Percentiles rank a stretch among this genome's conserved stretches.
Evolutionary conservation across 169 alveolate genomes (phyloP).

Genomic region (Cryptosporidium sp.): DNA sequence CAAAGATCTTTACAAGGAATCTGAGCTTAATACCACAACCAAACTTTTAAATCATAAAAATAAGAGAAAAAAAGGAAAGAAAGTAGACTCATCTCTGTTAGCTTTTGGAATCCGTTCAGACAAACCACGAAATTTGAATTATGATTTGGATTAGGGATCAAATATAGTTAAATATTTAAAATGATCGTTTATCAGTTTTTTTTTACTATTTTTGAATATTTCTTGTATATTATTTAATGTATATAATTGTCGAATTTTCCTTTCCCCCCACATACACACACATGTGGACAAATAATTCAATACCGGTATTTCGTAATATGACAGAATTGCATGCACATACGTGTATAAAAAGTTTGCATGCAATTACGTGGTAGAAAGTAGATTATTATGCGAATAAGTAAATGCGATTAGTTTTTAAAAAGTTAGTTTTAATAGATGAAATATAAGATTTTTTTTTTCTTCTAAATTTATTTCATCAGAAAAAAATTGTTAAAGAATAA

Average conservation of each 20-base stretch:
- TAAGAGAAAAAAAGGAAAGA: conserved; percentile 35
- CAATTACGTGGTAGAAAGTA: background rate
- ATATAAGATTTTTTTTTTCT: background rate
- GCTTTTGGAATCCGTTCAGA: conserved; percentile 68
- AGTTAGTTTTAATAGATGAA: background rate
- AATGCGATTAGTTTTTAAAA: background rate
- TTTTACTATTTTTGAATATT: background rate
- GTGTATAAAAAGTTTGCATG: background rate
- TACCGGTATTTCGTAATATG: background rate
- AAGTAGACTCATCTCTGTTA: conserved; percentile 37
- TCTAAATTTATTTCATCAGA: background rate
- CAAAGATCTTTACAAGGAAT: background rate
- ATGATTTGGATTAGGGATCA: conserved; percentile 28
- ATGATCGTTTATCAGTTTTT: background rate
- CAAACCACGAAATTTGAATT: conserved; percentile 46
- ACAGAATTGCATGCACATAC: background rate
- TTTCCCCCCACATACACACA: no score
- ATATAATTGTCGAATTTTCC: no score
- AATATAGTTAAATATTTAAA: background rate
- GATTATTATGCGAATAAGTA: background rate
- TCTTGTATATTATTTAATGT: background rate
- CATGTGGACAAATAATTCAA: background rate
- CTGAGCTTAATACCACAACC: background rate
- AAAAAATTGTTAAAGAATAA: background rate
- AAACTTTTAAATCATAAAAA: background rate